Base-by-base conservation (phyloP, 1,139 yeast species). In the Spathaspora sp. region DNA sequence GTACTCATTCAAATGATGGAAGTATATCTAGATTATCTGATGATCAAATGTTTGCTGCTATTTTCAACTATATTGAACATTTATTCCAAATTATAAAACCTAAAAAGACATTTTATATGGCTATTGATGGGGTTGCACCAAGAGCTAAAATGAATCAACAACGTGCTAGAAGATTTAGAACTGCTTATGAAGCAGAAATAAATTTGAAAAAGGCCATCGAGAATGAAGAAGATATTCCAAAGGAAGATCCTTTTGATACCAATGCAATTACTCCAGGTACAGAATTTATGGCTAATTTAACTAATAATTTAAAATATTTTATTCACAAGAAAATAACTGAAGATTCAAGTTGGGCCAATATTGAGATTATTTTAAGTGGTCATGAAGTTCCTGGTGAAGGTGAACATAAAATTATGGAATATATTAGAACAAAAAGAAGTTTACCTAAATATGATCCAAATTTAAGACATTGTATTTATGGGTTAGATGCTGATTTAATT, bases 381-480 rank as follows among this genome's bases (percentile, higher is more conserved):
- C 97, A 95, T 54, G 93, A 93, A 55, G 98, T 90, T n/a, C 99
- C 99, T 3, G 99, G 99, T 53, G 99, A 95, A 76, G 99, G 99
- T 64, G 99, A 95, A 70, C 99, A 93, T 70, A 93, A 93, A 65
- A 89, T 93, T 57, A 93, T 93, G 99, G 89, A 89, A 58, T 95
- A 84, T 60, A 89, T 95, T 53, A 81, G 99, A 65, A 76, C 84
- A 41, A 86, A 86, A 66, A 83, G 95, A 56, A 78, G 88, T 11
- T 88, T 84, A 55, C 81, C 84, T 1, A 78, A 77, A 43, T 88
- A 89, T 59, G 81, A 91, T 61, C 87, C 95, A 42, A 89, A 93
- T 61, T 82, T 93, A 17, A 82, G 93, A 60, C 99, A 95, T 63
- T 93, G 98, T 73, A 88, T 95, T 48, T 95, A 95, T 63, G 99